Conservation (phyloP, 1,284 basidiomycete genomes). For the Vanrija humicola region DNA sequence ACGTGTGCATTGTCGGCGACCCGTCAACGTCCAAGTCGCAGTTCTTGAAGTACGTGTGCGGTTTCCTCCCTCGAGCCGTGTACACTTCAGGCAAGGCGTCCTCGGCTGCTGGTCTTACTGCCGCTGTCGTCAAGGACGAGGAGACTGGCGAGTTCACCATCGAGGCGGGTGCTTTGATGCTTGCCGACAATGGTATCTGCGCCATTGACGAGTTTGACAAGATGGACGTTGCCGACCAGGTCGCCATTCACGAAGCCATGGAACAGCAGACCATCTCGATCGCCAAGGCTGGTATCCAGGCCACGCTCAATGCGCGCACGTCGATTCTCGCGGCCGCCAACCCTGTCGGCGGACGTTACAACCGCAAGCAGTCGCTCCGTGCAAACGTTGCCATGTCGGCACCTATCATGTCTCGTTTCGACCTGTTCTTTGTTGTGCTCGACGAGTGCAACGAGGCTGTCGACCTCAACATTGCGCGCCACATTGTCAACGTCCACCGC, state of each 20-base stretch:
- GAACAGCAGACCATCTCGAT: conserved; percentile 99
- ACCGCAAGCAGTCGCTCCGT: conserved; percentile 86
- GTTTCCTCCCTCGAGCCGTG: conserved; percentile 96
- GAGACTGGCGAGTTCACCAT: conserved; percentile 99
- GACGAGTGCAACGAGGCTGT: conserved; percentile 95
- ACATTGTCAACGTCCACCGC: conserved; percentile 97
- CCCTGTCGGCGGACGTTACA: conserved; percentile 93
- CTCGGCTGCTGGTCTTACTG: conserved; percentile 96
- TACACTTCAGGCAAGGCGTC: conserved; percentile 99
- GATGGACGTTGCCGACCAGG: conserved; percentile 98
- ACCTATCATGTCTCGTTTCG: conserved; percentile 99
- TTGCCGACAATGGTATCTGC: conserved; percentile 99
- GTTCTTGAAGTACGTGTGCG: conserved; percentile 97
- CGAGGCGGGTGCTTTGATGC: conserved; percentile 97
- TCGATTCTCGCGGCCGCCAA: conserved; percentile 98
- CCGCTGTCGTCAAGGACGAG: conserved; percentile 96
- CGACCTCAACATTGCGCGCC: conserved; percentile 89
- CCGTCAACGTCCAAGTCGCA: conserved; percentile 97
- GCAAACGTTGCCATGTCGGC: conserved; percentile 98
- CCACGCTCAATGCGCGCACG: conserved; percentile 94
- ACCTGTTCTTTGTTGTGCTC: conserved; percentile 96
- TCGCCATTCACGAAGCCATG: conserved; percentile 99
- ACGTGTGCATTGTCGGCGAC: conserved; percentile 97
- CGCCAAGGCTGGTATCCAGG: conserved; percentile 98
- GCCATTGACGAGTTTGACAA: conserved; percentile 99